These are phyloP conservation scores for Macroventuria anomochaeta DNA, from an alignment of 2,329 filamentous ascomycete genomes.

Conservation along the genomic window DNA sequence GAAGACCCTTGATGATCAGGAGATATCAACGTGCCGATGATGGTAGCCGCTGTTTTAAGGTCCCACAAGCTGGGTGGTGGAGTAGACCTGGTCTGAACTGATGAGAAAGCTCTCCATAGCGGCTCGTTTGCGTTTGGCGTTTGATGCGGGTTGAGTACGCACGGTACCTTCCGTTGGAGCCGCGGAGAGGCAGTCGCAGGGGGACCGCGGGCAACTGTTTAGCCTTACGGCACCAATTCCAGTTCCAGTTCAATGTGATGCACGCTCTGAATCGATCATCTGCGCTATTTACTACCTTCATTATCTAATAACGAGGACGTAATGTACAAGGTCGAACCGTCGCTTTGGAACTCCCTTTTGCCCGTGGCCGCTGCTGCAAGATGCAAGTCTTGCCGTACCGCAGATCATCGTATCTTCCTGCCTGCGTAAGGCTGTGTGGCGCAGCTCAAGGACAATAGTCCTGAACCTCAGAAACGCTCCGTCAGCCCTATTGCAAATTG, in stretches of 20 bases:
- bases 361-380: conserved; percentile 1
- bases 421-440: conserved; percentile 11
- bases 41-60: not conserved
- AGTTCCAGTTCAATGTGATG: conserved; percentile 5
- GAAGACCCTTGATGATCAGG: not conserved
- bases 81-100: conserved; percentile 9
- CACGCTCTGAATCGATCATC: conserved; percentile 8
- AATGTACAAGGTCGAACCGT: not conserved
- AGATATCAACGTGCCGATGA: not conserved
- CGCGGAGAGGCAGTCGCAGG: conserved; percentile 7
- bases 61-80: not conserved
- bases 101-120: not conserved
- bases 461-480: conserved; percentile 4
- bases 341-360: conserved; percentile 3
- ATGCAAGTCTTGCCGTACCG: conserved; percentile 2
- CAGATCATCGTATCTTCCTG: conserved; percentile 8
- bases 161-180: conserved; percentile 14
- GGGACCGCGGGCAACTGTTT: not conserved
- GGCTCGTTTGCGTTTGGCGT: conserved; percentile 3
- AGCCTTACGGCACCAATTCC: conserved; percentile 14
- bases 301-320: conserved; percentile 3
- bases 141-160: conserved; percentile 2
- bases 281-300: conserved; percentile 15
- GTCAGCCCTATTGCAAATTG: conserved; percentile 17
- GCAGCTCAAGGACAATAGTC: conserved; percentile 2